Conservation (phyloP, 1,284 basidiomycete genomes). For the Marasmius sp. region DNA sequence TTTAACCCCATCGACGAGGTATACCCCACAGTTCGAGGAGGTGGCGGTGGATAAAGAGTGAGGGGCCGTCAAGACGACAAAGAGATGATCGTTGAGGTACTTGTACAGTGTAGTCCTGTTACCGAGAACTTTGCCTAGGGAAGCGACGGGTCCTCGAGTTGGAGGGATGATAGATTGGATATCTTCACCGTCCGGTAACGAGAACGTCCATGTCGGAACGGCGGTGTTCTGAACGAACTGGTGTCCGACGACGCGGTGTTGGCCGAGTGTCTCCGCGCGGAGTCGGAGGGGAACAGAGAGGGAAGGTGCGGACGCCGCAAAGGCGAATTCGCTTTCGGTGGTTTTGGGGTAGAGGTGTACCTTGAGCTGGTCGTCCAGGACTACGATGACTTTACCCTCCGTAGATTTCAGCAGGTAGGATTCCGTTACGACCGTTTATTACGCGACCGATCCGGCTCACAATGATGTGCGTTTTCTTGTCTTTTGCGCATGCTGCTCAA, state of each 20-base stretch:
- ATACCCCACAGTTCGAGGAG: constrained; percentile 59
- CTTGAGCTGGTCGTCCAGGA: constrained; percentile 71
- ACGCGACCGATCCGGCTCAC: constrained; percentile 43
- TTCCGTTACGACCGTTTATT: constrained; percentile 46
- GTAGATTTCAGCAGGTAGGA: constrained; percentile 50
- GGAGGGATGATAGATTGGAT: constrained; percentile 51
- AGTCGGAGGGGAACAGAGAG: constrained; percentile 43
- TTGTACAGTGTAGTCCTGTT: constrained; percentile 92
- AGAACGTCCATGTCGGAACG: constrained; percentile 65
- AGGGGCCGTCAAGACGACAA: constrained; percentile 63
- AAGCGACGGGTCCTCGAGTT: constrained; percentile 61
- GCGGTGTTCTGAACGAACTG: constrained; percentile 47
- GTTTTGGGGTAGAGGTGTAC: constrained; percentile 70
- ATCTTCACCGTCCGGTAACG: constrained; percentile 54
- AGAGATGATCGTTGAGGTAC: constrained; percentile 85
- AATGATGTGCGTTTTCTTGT: constrained; percentile 30
- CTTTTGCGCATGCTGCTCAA: no score
- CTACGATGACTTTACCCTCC: constrained; percentile 48
- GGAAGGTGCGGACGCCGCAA: constrained; percentile 49
- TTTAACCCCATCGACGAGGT: constrained; percentile 77
- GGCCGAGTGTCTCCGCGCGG: constrained; percentile 42
- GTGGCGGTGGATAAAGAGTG: constrained; percentile 13
- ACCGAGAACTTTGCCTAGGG: constrained; percentile 81
- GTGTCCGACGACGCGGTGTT: constrained; percentile 64
- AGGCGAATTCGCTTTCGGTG: constrained; percentile 36